These are phyloP conservation scores for Yamadazyma pseudoaaseri DNA, from an alignment of 1,139 yeast genomes.

Conservation along the genomic window DNA sequence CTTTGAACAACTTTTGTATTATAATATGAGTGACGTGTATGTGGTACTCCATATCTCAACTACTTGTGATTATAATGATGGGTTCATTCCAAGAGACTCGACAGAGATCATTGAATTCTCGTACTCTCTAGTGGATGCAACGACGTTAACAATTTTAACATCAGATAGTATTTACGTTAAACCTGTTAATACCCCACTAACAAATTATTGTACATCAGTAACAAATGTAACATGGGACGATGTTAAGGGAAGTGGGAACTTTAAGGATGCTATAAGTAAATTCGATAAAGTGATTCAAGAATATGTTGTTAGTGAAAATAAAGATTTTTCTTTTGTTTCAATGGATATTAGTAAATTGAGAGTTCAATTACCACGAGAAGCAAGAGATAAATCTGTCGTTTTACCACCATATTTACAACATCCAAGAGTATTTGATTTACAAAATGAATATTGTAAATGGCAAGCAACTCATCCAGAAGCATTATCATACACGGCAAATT, in stretches of 20 bases:
- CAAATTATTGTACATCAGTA: conserved; percentile 55
- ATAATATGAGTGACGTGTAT: conserved; percentile 55
- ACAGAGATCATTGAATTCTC: conserved; percentile 67
- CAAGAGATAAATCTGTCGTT: conserved; percentile 69
- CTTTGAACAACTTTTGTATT: background rate
- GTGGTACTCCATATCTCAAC: conserved; percentile 64
- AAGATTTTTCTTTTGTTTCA: conserved; percentile 67
- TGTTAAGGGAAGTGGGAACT: conserved; percentile 51
- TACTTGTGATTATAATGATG: conserved; percentile 66
- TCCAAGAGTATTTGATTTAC: conserved; percentile 75
- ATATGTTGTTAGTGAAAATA: conserved; percentile 37
- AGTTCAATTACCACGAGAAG: conserved; percentile 78
- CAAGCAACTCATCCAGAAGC: conserved; percentile 62
- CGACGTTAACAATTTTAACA: conserved; percentile 32
- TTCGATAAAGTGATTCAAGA: conserved; percentile 53
- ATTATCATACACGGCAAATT: conserved; percentile 48
- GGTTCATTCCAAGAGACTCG: conserved; percentile 59
- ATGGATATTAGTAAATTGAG: conserved; percentile 67
- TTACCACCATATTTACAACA: conserved; percentile 76
- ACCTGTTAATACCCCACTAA: conserved; percentile 68
- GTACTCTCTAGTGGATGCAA: conserved; percentile 52
- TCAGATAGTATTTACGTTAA: conserved; percentile 51
- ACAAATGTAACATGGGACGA: conserved; percentile 64
- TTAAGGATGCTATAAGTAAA: conserved; percentile 58
- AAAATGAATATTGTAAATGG: conserved; percentile 73